Base-by-base conservation (phyloP, 495 filamentous ascomycete genomes). In the Talaromyces liani region DNA sequence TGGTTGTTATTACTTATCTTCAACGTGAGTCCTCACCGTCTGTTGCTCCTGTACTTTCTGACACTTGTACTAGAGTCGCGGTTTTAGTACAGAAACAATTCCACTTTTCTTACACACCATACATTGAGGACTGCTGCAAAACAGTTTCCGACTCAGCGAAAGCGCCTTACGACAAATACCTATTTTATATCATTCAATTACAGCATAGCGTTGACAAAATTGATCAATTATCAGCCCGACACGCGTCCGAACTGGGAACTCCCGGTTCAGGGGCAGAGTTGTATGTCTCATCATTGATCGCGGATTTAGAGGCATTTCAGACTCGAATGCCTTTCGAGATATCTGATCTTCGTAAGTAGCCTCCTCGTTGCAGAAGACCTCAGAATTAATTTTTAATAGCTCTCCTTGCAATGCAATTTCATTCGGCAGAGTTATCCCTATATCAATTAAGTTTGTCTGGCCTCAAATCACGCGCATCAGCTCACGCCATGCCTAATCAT, bases 151-250 rank as follows among this genome's bases (percentile, higher is more conserved):
- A 70, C 58, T n/a, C n/a, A 25, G 59, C 54, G 9, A 66, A 70
- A 39, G 31, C 61, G 22, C 47, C 63, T 6, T 57, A 67, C 24
- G 71, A 73, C 45, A 39, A 64, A 63, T 67, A 68, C 49, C 65
- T 73, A 18, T 45, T 31, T 9, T 55, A 69, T 20, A 53, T 70
- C 0, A 60, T 70, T n/a, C 69, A 67, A 18, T 34, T 73, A 25
- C 71, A 73, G 53, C 49, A 33, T 25, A 66, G 69, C n/a, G 64
- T 64, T 45, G 71, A 72, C n/a, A 72, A 68, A 54, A 66, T 70
- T 8, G 65, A 72, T 39, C 60, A 63, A 0, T 54, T 73, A 12
- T 68, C 64, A 20, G 41, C 56, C 36, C 58, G 53, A 18, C 66
- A 68, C 58, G 61, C 41, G 22, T 20, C 55, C 3, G 67, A 67